Base-by-base conservation (phyloP, 1,284 basidiomycete species). In the Apiotrichum mycotoxinovorans region DNA sequence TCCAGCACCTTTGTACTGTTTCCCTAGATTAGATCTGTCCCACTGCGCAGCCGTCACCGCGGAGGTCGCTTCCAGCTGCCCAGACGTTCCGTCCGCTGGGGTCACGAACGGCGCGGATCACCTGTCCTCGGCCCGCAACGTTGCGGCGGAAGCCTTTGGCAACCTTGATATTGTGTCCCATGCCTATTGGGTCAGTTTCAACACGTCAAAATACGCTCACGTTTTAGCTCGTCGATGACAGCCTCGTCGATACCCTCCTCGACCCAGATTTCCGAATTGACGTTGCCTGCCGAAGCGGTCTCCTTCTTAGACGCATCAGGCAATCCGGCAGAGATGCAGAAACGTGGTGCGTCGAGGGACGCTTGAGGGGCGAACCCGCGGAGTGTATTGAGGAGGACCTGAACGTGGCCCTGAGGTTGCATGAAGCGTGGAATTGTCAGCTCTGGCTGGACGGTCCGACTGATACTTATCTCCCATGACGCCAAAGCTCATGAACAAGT, bases 111-210 rank as follows among this genome's bases (percentile, higher is more conserved):
- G 83, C 87, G 74, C 92, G 89, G 64, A 95, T 94, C 54, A 94
- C 79, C 78, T 95, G 76, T 5, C 95, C 95, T n/a, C 90, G 83
- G n/a, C 95, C 95, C 69, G 95, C 84, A 79, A 88, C 83, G 4
- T 78, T 80, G 55, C 91, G 81, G 25, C 74, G 76, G 71, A 85
- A 86, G 0, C 87, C 88, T 11, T 69, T 78, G 1, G 87, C 82
- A 1, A 80, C 58, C 52, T 84, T 83, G 44, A 86, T 87, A 64
- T 88, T 83, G 71, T 98, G 95, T 0, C 95, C 94, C 89, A 96
- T 91, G 26, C 76, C 85, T 87, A 64, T 12, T n/a, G 40, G 22
- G 42, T 40, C 33, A 46, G 43, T 27, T n/a, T 3, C 20, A 38
- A 17, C 38, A 14, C n/a, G 20, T 20, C n/a, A 8, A n/a, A 37